Base-by-base conservation (phyloP, 2,329 filamentous ascomycete species). In the Pezicula rhizophila region DNA sequence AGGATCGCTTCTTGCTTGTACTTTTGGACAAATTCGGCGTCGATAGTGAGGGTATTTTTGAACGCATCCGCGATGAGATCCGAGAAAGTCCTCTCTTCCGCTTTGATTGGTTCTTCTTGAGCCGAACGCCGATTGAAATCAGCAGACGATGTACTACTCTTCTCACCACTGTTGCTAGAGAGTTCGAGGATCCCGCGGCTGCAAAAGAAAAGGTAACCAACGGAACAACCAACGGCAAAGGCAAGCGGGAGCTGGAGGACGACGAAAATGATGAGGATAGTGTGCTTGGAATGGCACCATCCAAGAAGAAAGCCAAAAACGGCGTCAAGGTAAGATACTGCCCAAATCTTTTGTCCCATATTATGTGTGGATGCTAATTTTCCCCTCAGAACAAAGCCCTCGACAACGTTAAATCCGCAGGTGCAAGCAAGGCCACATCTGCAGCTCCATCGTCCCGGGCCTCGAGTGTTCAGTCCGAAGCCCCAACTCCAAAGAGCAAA, bases 101-200 rank as follows among this genome's bases (percentile, higher is more conserved):
- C 35, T 99, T 99, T 62, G 93, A 99, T 66, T 99, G 95, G 95
- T 99, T 99, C 74, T 96, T 99, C 76, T 78, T 99, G 37, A 95
- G 89, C 66, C 82, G 93, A 41, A 99, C 92, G 4, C 89, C 93
- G 0, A 84, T 91, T 44, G 93, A 99, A 69, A 86, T 99, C 59
- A 87, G 89, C 53, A 84, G 93, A 60, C 82, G 95, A 46, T 97
- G 93, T 71, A 95, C 88, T 28, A 99, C 95, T 1, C 78, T 99
- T 46, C 81, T 99, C 55, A 95, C 92, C 33, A 95, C 93, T 0
- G 89, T 99, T 42, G 87, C 93, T 46, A 87, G 93, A 68, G 93
- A 99, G 69, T 96, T 96, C 67, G 92, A 96, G 64, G 83, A 86
- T 33, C 64, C 60, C 4, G 70, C 74, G 51, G 74, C 73, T 26